Evolutionary conservation across 345 rosid genomes (phyloP).

Genomic region (Dipteronia dyeriana): DNA sequence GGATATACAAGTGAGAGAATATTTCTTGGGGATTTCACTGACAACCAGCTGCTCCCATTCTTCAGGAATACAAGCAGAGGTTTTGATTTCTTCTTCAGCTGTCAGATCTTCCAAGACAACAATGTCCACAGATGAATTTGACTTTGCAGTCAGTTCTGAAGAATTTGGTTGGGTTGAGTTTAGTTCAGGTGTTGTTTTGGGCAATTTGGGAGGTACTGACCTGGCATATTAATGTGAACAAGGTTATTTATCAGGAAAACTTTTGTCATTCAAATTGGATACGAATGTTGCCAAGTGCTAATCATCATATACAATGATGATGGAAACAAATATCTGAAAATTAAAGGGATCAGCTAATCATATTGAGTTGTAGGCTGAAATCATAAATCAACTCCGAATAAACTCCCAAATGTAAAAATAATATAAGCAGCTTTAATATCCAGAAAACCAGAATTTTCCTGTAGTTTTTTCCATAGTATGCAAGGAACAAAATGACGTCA

Average conservation of each 20-base stretch:
- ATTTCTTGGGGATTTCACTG: slow-evolving; percentile 43
- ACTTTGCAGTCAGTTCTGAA: slow-evolving; percentile 24
- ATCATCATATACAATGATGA: slow-evolving; percentile 5
- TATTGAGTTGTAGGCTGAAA: background rate
- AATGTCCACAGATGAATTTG: slow-evolving; percentile 22
- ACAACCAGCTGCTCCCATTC: slow-evolving; percentile 91
- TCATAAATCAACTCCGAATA: slow-evolving; percentile 2
- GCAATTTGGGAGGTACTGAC: slow-evolving; percentile 37
- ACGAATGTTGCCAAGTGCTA: slow-evolving; percentile 1
- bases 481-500: background rate
- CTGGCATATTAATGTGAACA: slow-evolving; percentile 33
- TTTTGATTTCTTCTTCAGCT: slow-evolving; percentile 40
- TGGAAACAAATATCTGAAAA: background rate
- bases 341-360: background rate
- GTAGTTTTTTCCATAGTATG: background rate
- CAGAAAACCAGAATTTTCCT: background rate
- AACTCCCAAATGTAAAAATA: background rate
- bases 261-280: background rate
- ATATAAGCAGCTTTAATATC: background rate
- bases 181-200: slow-evolving; percentile 36
- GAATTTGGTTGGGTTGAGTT: slow-evolving; percentile 32
- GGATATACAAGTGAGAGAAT: slow-evolving; percentile 46
- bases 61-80: slow-evolving; percentile 50
- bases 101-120: slow-evolving; percentile 31
- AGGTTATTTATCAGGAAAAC: slow-evolving; percentile 18